Evolutionary conservation across 2,329 filamentous ascomycete genomes (phyloP).

Genomic region (Paracorniculantispora psalliotae): DNA sequence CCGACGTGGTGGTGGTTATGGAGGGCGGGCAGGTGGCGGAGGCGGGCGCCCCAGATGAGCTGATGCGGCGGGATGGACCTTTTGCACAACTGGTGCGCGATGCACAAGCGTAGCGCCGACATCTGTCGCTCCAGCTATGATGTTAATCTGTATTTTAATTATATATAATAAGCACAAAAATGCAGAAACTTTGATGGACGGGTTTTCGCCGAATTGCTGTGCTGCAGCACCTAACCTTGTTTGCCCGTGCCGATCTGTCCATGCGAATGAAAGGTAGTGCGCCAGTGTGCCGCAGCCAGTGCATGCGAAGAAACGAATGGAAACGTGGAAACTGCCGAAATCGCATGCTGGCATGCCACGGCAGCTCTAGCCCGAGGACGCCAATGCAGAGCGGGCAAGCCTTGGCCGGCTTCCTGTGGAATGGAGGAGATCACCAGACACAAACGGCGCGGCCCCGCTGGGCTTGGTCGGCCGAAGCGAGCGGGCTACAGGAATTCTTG

Average conservation of each 20-base stretch:
- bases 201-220: not conserved
- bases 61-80: not conserved
- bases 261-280: not conserved
- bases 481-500: not conserved
- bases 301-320: not conserved
- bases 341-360: constrained; percentile 2
- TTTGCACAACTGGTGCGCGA: constrained; percentile 5
- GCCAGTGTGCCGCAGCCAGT: not conserved
- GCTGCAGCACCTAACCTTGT: not conserved
- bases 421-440: constrained; percentile 1
- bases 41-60: constrained; percentile 7
- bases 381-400: not conserved
- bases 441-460: not conserved
- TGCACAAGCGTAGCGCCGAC: not conserved
- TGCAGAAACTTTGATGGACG: not conserved
- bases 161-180: too few relatives aligned
- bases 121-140: too few relatives aligned
- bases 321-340: constrained; percentile 2
- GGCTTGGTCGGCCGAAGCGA: not conserved
- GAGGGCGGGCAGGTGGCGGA: constrained; percentile 8
- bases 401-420: not conserved
- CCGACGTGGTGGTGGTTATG: constrained; percentile 10
- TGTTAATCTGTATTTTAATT: too few relatives aligned
- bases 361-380: not conserved
- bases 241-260: not conserved